These are phyloP conservation scores for Suaeda aralocaspica DNA, from an alignment of 148 eudicot species.

Conservation along the genomic window DNA sequence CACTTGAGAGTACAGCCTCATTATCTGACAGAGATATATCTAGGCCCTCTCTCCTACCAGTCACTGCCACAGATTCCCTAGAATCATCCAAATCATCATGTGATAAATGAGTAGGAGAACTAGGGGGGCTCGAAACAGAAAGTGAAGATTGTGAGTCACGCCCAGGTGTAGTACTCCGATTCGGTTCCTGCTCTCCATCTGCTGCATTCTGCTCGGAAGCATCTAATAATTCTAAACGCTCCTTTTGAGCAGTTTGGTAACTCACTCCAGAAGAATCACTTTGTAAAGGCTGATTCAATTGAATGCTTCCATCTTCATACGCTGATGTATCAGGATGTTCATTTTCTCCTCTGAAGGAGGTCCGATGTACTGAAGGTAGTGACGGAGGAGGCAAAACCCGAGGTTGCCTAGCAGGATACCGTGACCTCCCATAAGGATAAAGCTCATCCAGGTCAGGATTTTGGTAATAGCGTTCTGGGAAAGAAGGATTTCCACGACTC, in stretches of 20 bases:
- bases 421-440: conserved; percentile 72
- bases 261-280: conserved; percentile 36
- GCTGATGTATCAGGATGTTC: conserved; percentile 52
- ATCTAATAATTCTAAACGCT: conserved; percentile 37
- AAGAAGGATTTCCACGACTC: conserved; percentile 45
- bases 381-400: conserved; percentile 95
- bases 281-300: conserved; percentile 33
- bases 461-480: conserved; percentile 52
- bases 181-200: conserved; percentile 37
- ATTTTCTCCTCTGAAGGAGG: conserved; percentile 43
- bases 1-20: conserved; percentile 34
- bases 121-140: conserved; percentile 90
- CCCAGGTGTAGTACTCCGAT: conserved; percentile 39
- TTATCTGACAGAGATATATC: conserved; percentile 30
- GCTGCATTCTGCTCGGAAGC: conserved; percentile 31
- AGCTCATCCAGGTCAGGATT: conserved; percentile 63
- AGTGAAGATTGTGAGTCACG: conserved; percentile 89
- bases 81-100: conserved; percentile 90
- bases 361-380: conserved; percentile 43
- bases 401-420: conserved; percentile 78
- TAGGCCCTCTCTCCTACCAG: conserved; percentile 40
- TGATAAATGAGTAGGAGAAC: conserved; percentile 78
- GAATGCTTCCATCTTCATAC: conserved; percentile 32
- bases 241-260: conserved; percentile 42
- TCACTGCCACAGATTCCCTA: conserved; percentile 47